Percentiles rank a stretch among this genome's conserved stretches.
These are phyloP conservation scores for Trichoderma sp. DNA, from an alignment of 2,329 filamentous ascomycete species.

Conservation along the genomic window DNA sequence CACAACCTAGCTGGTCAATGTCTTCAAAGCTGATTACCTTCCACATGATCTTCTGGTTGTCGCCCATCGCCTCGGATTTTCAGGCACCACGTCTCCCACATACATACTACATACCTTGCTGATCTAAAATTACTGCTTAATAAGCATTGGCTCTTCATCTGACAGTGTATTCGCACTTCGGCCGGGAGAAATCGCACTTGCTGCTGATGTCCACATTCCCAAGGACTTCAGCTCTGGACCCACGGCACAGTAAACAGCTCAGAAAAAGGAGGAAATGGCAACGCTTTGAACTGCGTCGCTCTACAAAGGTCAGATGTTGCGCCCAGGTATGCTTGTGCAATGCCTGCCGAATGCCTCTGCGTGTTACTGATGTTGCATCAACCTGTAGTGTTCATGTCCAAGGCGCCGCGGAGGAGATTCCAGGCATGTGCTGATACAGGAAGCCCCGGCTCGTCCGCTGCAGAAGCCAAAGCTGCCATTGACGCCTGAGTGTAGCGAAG, in stretches of 20 bases:
- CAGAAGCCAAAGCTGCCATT: slow-evolving; percentile 9
- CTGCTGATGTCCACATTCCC: neutral
- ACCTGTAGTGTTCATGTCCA: neutral
- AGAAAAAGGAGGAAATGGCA: neutral
- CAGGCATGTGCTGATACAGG: slow-evolving; percentile 2
- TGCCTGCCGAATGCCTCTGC: neutral
- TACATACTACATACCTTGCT: neutral
- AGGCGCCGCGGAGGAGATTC: neutral
- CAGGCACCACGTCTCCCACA: neutral
- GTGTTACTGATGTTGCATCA: neutral
- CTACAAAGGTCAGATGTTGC: slow-evolving; percentile 1
- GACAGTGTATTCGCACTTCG: neutral
- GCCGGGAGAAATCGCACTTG: neutral
- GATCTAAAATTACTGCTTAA: too few relatives aligned
- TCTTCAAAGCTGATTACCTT: too few relatives aligned
- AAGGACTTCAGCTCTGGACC: neutral
- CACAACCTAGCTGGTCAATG: neutral
- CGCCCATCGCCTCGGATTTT: too few relatives aligned
- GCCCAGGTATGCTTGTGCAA: neutral
- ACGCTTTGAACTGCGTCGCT: slow-evolving; percentile 8
- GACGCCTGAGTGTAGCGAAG: neutral
- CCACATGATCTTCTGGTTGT: too few relatives aligned
- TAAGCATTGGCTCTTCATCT: neutral
- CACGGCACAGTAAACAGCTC: neutral
- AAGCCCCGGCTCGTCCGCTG: slow-evolving; percentile 5